Base-by-base conservation (phyloP, 441 rosid genomes). In the Mallotus japonicus region DNA sequence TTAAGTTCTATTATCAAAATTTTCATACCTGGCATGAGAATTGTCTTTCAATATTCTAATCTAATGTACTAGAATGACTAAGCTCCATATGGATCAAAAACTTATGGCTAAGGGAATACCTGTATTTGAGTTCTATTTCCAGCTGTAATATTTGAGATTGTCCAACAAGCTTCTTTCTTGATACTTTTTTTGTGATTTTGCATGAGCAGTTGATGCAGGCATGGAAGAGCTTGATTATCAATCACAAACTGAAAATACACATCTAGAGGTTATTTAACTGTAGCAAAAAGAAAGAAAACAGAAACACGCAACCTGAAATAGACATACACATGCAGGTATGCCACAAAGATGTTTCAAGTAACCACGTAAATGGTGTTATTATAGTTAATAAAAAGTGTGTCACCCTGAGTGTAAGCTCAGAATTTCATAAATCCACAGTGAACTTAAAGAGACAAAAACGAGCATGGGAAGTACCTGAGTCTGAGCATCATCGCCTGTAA, bases 111-210 rank as follows among this genome's bases (percentile, higher is more conserved):
- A 4, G 6, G 5, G 40, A n/a, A 24, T 37, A 89, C 97, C 90
- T 88, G 88, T 78, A 91, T 89, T 80, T 91, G 97, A 42, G 86
- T 87, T 84, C 65, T 86, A 83, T 89, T 91, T 67, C 95, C 97
- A 67, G 97, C 89, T 10, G 94, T 89, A 67, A 91, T 91, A 74
- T 91, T 91, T 28, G 97, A 91, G 73, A 91, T 88, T 14, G 94
- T 89, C 97, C 94, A 91, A 73, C 94, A 91, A 53, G 92, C 92
- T 86, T 89, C 94, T 82, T 89, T 89, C 84, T 89, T 87, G 58
- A 89, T 86, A 81, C 94, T 91, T 79, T 89, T 91, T 82, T 89
- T 88, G 74, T 82, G 77, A 76, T 82, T 89, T 58, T 85, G 83
- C 20, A 80, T 85, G 72, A 91, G 79, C 56, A 91, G 89, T 77